A percentile compares a stretch with the other conserved stretches of the same genome.
These are phyloP conservation scores for Talaromyces marneffei DNA, from an alignment of 2,329 filamentous ascomycete species.

Conservation along the genomic window DNA sequence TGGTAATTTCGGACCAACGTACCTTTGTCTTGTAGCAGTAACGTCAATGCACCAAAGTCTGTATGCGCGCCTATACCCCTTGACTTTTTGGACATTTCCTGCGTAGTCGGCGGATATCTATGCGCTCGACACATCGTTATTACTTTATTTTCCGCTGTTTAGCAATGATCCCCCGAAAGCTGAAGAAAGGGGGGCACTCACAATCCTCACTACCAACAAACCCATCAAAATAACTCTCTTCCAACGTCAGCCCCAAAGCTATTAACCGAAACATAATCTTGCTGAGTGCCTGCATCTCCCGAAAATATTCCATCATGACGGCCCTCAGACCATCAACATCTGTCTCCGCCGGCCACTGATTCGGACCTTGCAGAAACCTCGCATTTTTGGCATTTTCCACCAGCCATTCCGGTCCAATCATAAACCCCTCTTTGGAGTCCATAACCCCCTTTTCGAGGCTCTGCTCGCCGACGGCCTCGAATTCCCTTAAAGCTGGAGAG, in stretches of 20 bases:
- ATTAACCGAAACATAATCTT: conserved; percentile 14
- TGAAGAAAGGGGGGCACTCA: neutral
- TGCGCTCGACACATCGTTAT: conserved; percentile 4
- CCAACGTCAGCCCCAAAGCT: conserved; percentile 7
- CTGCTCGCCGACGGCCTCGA: neutral
- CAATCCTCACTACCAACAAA: conserved; percentile 14
- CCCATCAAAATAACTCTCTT: conserved; percentile 13
- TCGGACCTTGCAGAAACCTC: conserved; percentile 15
- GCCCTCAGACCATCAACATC: conserved; percentile 3
- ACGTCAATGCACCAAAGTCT: conserved; percentile 52
- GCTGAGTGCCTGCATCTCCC: conserved; percentile 7
- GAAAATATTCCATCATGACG: conserved; percentile 12
- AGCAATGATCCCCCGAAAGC: neutral
- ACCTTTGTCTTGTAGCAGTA: conserved; percentile 49
- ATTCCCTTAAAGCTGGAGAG: neutral
- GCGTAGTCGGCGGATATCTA: conserved; percentile 41
- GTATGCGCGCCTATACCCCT: conserved; percentile 47
- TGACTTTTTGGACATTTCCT: conserved; percentile 25
- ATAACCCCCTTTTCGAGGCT: conserved; percentile 4
- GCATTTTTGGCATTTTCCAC: neutral
- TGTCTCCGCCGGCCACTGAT: conserved; percentile 10
- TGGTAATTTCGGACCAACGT: neutral
- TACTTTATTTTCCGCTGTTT: neutral
- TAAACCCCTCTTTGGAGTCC: conserved; percentile 18
- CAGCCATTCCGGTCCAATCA: conserved; percentile 15